A percentile compares a stretch with the other conserved stretches of the same genome.
Evolutionary conservation across 179 eudicot species (phyloP).

Genomic region (Heliamphora pulchella): DNA sequence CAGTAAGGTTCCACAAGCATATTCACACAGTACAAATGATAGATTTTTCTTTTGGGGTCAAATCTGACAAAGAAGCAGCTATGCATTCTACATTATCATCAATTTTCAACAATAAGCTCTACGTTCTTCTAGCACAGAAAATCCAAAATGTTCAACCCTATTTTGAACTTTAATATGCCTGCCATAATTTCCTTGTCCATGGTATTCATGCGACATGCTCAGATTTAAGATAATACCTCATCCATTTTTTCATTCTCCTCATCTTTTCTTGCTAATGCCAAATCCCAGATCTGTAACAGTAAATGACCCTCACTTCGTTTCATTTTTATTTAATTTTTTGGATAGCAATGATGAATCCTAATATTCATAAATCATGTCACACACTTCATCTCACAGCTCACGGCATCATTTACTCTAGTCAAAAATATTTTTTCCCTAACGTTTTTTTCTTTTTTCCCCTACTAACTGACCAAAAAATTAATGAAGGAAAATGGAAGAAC

Average conservation of each 20-base stretch:
- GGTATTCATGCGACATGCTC: conserved; percentile 20
- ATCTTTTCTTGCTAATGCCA: conserved; percentile 8
- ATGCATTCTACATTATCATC: neutral
- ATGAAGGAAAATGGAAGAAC: no score
- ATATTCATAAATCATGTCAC: neutral
- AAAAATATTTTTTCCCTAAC: neutral
- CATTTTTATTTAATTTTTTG: neutral
- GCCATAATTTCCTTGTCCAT: conserved; percentile 20
- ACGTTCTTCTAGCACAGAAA: conserved; percentile 23
- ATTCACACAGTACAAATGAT: conserved; percentile 9
- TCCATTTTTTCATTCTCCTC: conserved; percentile 11
- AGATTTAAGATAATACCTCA: neutral
- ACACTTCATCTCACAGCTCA: neutral
- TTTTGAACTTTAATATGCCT: neutral
- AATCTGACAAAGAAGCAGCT: conserved; percentile 16
- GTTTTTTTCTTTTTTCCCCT: neutral
- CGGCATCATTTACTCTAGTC: neutral
- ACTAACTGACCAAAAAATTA: neutral
- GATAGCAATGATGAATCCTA: neutral
- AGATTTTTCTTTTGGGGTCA: conserved; percentile 16
- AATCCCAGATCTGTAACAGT: neutral
- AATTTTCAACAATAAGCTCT: conserved; percentile 11
- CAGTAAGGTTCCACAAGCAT: conserved; percentile 6
- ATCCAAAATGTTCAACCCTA: conserved; percentile 15
- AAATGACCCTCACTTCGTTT: neutral